A percentile compares a stretch with the other conserved stretches of the same genome.
Evolutionary conservation across 2,329 filamentous ascomycete genomes (phyloP).

Genomic region (Tolypocladium paradoxum): DNA sequence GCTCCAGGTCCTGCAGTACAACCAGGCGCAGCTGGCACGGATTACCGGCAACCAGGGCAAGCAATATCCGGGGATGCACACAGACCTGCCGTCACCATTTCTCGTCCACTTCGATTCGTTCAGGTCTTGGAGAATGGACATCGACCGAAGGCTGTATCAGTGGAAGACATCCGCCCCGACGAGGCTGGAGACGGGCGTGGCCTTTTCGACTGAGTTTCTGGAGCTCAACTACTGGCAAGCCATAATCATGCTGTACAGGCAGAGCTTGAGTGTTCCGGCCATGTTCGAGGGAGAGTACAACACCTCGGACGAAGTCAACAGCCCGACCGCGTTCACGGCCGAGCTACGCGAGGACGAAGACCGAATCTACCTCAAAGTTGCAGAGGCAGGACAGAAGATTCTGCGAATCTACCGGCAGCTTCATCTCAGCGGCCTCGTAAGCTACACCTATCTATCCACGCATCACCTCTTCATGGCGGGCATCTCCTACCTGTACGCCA

Average conservation of each 20-base stretch:
- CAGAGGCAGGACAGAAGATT: conserved; percentile 88
- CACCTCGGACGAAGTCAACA: conserved; percentile 53
- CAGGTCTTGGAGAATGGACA: conserved; percentile 76
- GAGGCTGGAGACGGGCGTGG: conserved; percentile 70
- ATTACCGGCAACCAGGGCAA: conserved; percentile 52
- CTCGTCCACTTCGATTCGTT: conserved; percentile 76
- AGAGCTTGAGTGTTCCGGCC: conserved; percentile 76
- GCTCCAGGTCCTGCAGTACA: conserved; percentile 83
- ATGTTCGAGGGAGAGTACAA: conserved; percentile 72
- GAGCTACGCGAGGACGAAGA: conserved; percentile 76
- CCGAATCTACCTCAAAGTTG: conserved; percentile 84
- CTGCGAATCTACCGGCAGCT: conserved; percentile 82
- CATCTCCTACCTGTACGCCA: conserved; percentile 90
- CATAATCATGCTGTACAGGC: conserved; percentile 88
- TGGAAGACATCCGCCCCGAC: conserved; percentile 81
- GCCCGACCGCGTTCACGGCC: conserved; percentile 47
- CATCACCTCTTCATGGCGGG: conserved; percentile 97
- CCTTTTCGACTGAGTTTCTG: conserved; percentile 80
- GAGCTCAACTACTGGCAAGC: conserved; percentile 98
- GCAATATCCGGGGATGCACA: conserved; percentile 64
- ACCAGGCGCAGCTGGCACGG: conserved; percentile 73
- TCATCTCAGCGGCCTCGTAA: conserved; percentile 79
- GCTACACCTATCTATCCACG: conserved; percentile 91
- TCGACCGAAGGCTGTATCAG: conserved; percentile 70
- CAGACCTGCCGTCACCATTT: conserved; percentile 73